phyloP scores from a whole-genome alignment of 805 yeast genomes.

The Yarrowia keelungensis region DNA sequence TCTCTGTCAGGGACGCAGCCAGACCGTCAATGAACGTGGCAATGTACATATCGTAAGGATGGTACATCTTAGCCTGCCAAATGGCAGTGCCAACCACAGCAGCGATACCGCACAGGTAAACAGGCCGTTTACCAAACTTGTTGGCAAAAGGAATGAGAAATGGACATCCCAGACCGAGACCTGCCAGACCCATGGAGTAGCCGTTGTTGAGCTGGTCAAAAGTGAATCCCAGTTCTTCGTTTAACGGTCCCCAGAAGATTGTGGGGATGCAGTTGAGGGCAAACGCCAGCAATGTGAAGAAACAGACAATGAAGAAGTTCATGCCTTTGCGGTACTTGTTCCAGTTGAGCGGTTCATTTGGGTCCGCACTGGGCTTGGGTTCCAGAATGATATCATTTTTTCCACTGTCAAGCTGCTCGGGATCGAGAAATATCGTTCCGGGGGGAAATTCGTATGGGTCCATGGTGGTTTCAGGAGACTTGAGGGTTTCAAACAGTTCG shows the following conservation, averaged over 20 bases:
- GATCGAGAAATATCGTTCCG: slow-evolving; percentile 35
- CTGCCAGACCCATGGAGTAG: slow-evolving; percentile 40
- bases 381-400: slow-evolving; percentile 32
- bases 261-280: slow-evolving; percentile 39
- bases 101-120: slow-evolving; percentile 39
- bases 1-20: slow-evolving; percentile 39
- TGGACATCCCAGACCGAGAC: slow-evolving; percentile 41
- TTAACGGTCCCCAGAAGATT: slow-evolving; percentile 40
- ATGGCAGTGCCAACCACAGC: slow-evolving; percentile 33
- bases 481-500: too few species aligned
- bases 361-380: slow-evolving; percentile 36
- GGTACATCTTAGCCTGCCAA: slow-evolving; percentile 41
- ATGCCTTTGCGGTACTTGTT: slow-evolving; percentile 33
- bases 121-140: slow-evolving; percentile 41
- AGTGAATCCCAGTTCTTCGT: slow-evolving; percentile 40
- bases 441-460: slow-evolving; percentile 35
- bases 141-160: slow-evolving; percentile 41
- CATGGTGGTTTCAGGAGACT: background rate
- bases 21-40: slow-evolving; percentile 39
- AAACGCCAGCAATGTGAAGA: slow-evolving; percentile 39
- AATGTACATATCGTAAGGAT: slow-evolving; percentile 40
- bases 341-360: slow-evolving; percentile 42
- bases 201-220: slow-evolving; percentile 40
- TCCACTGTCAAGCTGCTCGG: slow-evolving; percentile 27
- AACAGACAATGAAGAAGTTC: slow-evolving; percentile 38